Evolutionary conservation across 768 basidiomycete species (phyloP).

Genomic region (Amanita rimosa): DNA sequence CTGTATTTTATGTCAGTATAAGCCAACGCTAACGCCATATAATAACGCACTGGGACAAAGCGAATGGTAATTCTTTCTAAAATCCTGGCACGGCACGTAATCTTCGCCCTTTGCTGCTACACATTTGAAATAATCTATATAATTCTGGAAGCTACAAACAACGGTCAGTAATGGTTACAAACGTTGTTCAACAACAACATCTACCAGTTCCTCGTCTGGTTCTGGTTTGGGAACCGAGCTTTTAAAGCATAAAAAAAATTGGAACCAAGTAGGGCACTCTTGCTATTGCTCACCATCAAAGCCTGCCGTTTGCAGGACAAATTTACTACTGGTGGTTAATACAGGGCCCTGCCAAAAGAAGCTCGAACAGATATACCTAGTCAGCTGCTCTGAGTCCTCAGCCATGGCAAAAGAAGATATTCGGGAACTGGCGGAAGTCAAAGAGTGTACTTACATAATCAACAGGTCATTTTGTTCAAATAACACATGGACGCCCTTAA

Average conservation of each 20-base stretch:
- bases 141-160: conserved; percentile 75
- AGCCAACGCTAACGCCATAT: conserved; percentile 1
- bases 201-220: conserved; percentile 96
- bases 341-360: neutral
- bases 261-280: neutral
- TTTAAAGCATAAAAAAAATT: conserved; percentile 8
- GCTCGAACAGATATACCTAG: conserved; percentile 30
- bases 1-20: conserved; percentile 24
- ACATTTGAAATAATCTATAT: conserved; percentile 98
- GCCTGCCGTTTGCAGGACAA: conserved; percentile 85
- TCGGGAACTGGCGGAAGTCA: conserved; percentile 29
- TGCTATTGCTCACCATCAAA: conserved; percentile 61
- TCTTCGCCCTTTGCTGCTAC: conserved; percentile 95
- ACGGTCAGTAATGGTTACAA: neutral
- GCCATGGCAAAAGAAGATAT: conserved; percentile 38
- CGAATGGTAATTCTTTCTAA: conserved; percentile 91
- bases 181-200: conserved; percentile 13
- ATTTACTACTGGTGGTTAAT: conserved; percentile 45
- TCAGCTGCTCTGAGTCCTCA: conserved; percentile 33
- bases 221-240: conserved; percentile 86
- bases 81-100: conserved; percentile 97
- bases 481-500: conserved; percentile 90
- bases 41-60: conserved; percentile 77
- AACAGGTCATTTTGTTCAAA: too few relatives aligned
- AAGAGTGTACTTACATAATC: conserved; percentile 12